Evolutionary conservation across 2,329 filamentous ascomycete genomes (phyloP).

Genomic region (Aureobasidium sp.): DNA sequence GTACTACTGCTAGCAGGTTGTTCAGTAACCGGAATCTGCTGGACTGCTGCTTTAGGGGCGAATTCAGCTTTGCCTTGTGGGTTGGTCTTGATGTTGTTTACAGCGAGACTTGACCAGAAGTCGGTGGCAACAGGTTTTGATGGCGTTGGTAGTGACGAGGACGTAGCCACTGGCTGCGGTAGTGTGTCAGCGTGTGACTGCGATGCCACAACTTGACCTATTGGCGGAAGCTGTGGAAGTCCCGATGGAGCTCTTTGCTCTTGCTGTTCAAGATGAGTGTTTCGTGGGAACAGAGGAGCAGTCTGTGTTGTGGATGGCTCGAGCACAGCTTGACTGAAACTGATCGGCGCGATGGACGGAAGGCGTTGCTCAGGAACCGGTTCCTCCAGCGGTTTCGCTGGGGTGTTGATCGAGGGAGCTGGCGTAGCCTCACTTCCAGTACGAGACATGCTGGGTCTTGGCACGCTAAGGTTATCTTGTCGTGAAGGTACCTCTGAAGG

Average conservation of each 20-base stretch:
- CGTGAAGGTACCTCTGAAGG: not conserved
- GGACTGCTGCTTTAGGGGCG: not conserved
- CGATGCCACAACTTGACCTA: conserved; percentile 6
- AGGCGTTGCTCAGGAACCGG: not conserved
- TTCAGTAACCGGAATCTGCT: not conserved
- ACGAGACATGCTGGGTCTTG: conserved; percentile 10
- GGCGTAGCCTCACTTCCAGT: not conserved
- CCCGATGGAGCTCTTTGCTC: not conserved
- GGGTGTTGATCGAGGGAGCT: not conserved
- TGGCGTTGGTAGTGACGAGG: not conserved
- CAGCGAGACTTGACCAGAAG: conserved; percentile 13
- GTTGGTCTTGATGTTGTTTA: not conserved
- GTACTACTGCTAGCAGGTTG: not conserved
- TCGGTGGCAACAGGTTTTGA: not conserved
- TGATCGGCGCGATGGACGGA: not conserved
- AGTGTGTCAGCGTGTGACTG: not conserved
- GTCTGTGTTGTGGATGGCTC: conserved; percentile 8
- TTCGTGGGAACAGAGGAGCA: conserved; percentile 3
- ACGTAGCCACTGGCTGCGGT: not conserved
- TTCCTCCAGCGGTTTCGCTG: not conserved
- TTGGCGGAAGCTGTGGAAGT: not conserved
- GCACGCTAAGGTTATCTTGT: not conserved
- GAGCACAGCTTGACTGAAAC: conserved; percentile 11
- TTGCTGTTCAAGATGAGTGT: not conserved
- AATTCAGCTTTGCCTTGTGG: conserved; percentile 7